Percentiles rank a stretch among this genome's conserved stretches.
phyloP scores from a whole-genome alignment of 345 rosid species.

The Euphorbia lathyris region DNA sequence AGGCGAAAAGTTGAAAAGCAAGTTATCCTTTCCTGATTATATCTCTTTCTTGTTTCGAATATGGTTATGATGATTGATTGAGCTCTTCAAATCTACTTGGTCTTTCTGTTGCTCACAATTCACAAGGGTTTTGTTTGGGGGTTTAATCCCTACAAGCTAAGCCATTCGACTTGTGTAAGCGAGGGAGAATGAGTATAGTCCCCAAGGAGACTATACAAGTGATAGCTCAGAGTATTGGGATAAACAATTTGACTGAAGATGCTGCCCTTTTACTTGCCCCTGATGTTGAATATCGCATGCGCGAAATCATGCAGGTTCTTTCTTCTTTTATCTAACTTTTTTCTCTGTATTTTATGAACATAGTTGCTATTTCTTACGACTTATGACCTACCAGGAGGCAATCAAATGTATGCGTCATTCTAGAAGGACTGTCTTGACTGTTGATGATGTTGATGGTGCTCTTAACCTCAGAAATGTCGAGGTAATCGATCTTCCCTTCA shows the following conservation, averaged over 20 bases:
- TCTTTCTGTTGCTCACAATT: neutral
- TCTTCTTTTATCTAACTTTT: neutral
- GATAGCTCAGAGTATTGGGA: constrained; percentile 81
- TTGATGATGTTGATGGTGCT: constrained; percentile 83
- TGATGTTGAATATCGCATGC: constrained; percentile 88
- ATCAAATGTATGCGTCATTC: constrained; percentile 97
- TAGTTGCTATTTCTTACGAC: neutral
- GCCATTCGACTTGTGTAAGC: neutral
- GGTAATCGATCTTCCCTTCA: constrained; percentile 32
- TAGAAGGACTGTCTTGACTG: constrained; percentile 63
- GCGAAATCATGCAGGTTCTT: constrained; percentile 85
- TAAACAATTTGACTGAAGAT: constrained; percentile 59
- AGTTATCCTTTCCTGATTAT: neutral
- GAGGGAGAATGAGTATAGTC: constrained; percentile 65
- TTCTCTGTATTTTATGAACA: neutral
- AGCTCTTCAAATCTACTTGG: neutral
- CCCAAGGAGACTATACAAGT: constrained; percentile 89
- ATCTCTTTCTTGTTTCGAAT: neutral
- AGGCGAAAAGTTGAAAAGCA: neutral
- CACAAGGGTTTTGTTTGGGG: neutral
- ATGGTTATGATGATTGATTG: neutral
- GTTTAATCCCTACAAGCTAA: no score
- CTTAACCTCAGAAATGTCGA: constrained; percentile 78
- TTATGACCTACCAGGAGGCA: constrained; percentile 47
- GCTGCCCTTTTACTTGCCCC: constrained; percentile 88